Evolutionary conservation across 1,139 yeast species (phyloP), one percentile per base, ranked within the genome.

Genomic region (Sugiyamaella neomexicana): DNA sequence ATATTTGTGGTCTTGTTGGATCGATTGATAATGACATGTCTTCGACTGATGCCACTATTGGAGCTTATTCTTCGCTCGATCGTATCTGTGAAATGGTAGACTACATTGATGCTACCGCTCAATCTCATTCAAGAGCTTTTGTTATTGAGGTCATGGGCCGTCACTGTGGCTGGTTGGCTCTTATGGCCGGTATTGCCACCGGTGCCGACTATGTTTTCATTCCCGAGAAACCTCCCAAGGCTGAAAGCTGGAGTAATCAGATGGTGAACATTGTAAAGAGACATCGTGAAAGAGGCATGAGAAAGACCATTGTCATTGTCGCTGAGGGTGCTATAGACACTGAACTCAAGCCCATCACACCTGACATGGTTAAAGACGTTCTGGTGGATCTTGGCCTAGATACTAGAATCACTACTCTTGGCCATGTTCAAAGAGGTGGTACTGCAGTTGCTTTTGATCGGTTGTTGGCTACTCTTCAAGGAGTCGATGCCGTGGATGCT

Each of bases 61-160:
- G 99, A 63, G 96, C 97, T 1, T 90, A 82, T 72, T 90, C 97
- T 2, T 89, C 98, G 12, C 80, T 93, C 65, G 97, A 89, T 63
- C 80, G 99, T 72, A 93, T 93, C 67, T 86, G 96, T 69, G 89
- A 89, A 71, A 87, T 91, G 72, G 89, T 91, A 61, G 98, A 93
- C 72, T 90, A 87, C 72, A 93, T 93, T 64, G 97, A 91, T 71
- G 96, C 97, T 47, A 93, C 99, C 36, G 99, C 99, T 17, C 82
- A 88, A 64, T 91, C 98, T 5, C 99, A 93, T 70, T 89, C 97
- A 17, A 83, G 99, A 70, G 99, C 99, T 5, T 93, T 93, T 71
- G 97, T 93, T 46, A 89, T 93, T 57, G 99, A 93, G 73, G 99
- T 93, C 50, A 93, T 93, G 99, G 99, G 99, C 56, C 84, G 99